A percentile compares a stretch with the other conserved stretches of the same genome.
These are phyloP conservation scores for Taphrina betulina DNA, from an alignment of 1,139 yeast species.

Conservation along the genomic window DNA sequence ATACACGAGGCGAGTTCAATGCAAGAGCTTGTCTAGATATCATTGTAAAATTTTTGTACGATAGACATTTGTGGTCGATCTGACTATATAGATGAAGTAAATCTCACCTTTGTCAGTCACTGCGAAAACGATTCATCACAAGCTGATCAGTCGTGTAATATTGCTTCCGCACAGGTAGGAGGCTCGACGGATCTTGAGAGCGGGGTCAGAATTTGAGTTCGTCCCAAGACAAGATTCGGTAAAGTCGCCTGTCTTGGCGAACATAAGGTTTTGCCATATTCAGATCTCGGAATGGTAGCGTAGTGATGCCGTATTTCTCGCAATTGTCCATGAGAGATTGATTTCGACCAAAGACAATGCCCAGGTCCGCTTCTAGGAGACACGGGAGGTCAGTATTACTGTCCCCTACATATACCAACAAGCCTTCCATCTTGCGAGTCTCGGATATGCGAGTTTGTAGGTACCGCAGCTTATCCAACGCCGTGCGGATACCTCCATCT, in stretches of 20 bases:
- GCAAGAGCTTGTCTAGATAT: too few species aligned
- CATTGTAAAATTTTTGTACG: too few species aligned
- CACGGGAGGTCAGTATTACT: slow-evolving; percentile 31
- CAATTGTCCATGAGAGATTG: slow-evolving; percentile 5
- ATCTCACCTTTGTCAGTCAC: too few species aligned
- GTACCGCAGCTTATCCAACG: slow-evolving; percentile 16
- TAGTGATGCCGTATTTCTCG: slow-evolving; percentile 3
- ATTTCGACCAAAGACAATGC: slow-evolving; percentile 25
- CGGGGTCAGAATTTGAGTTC: background rate
- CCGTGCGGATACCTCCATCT: slow-evolving; percentile 21
- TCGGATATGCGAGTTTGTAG: background rate
- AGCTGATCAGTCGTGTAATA: too few species aligned
- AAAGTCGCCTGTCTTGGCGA: background rate
- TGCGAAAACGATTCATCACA: too few species aligned
- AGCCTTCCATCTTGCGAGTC: background rate
- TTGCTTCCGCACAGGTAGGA: too few species aligned
- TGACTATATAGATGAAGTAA: too few species aligned
- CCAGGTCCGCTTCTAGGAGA: slow-evolving; percentile 28
- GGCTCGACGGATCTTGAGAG: too few species aligned
- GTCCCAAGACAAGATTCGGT: slow-evolving; percentile 1
- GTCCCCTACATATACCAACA: slow-evolving; percentile 28
- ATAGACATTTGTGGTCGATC: too few species aligned
- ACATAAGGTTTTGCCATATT: background rate
- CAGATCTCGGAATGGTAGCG: background rate
- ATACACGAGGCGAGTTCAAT: too few species aligned